A percentile compares a stretch with the other conserved stretches of the same genome.
phyloP scores from a whole-genome alignment of 2,329 filamentous ascomycete species.

The Alternaria dauci region DNA sequence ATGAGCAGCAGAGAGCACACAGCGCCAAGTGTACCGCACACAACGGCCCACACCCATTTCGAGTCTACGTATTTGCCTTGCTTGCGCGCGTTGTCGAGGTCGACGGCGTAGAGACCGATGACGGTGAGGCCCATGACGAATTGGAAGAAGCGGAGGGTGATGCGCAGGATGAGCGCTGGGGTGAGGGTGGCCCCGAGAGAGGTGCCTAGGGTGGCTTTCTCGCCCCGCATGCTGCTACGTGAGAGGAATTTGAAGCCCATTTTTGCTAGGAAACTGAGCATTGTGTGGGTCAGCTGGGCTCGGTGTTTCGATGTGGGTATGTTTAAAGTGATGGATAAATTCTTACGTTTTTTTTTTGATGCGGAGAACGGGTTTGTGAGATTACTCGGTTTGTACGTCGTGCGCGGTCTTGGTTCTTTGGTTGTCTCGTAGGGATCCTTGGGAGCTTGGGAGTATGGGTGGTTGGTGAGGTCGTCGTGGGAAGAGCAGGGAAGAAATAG shows the following conservation, averaged over 20 bases:
- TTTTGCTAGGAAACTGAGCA: background rate
- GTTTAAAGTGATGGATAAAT: background rate
- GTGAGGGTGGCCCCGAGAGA: conserved; percentile 32
- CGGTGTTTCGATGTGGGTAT: background rate
- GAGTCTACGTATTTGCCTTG: conserved; percentile 55
- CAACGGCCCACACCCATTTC: conserved; percentile 66
- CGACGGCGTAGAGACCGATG: conserved; percentile 70
- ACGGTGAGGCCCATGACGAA: conserved; percentile 80
- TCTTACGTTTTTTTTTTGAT: conserved; percentile 3
- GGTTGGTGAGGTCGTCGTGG: background rate
- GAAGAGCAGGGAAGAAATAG: conserved; percentile 2
- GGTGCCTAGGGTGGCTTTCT: conserved; percentile 38
- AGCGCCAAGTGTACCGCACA: conserved; percentile 36
- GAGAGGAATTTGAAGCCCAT: conserved; percentile 46
- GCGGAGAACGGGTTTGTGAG: background rate
- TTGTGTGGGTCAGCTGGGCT: background rate
- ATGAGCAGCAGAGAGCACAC: conserved; percentile 64
- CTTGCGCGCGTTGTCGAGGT: conserved; percentile 48
- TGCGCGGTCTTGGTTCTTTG: background rate
- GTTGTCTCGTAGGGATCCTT: background rate
- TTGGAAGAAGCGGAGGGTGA: conserved; percentile 74
- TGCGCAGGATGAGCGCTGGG: conserved; percentile 55
- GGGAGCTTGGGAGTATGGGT: background rate
- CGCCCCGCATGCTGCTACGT: conserved; percentile 39
- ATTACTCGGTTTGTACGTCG: background rate